Percentiles rank a stretch among this genome's conserved stretches.
Evolutionary conservation across 2,329 filamentous ascomycete genomes (phyloP).

Genomic region (Aspergillus intermedius): DNA sequence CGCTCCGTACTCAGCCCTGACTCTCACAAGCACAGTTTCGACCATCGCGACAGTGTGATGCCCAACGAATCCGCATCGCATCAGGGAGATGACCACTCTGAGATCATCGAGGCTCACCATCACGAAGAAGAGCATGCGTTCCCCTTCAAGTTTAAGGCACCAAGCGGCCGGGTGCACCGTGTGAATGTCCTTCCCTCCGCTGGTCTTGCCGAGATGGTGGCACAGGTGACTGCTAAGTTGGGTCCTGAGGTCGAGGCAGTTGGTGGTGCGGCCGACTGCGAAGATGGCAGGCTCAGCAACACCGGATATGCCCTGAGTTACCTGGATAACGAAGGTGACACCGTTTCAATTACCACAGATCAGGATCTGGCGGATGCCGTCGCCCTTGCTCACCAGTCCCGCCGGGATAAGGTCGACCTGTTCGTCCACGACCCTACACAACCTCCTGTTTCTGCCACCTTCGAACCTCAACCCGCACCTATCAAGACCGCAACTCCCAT

Average conservation of each 20-base stretch:
- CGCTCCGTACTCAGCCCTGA: slow-evolving; percentile 81
- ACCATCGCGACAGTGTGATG: slow-evolving; percentile 75
- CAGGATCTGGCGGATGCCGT: slow-evolving; percentile 89
- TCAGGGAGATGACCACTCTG: slow-evolving; percentile 70
- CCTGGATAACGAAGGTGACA: slow-evolving; percentile 92
- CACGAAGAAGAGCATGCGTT: slow-evolving; percentile 67
- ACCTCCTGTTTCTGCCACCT: slow-evolving; percentile 64
- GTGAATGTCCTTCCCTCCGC: slow-evolving; percentile 75
- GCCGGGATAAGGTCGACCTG: slow-evolving; percentile 88
- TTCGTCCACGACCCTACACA: slow-evolving; percentile 93
- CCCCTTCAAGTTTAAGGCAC: slow-evolving; percentile 98
- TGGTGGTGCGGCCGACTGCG: slow-evolving; percentile 70
- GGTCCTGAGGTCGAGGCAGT: slow-evolving; percentile 75
- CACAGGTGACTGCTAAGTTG: slow-evolving; percentile 73
- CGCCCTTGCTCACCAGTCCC: slow-evolving; percentile 67
- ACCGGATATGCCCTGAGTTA: slow-evolving; percentile 90
- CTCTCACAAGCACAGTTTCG: slow-evolving; percentile 53
- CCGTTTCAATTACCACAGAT: slow-evolving; percentile 93
- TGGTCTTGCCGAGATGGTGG: slow-evolving; percentile 72
- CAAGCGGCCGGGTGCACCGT: slow-evolving; percentile 86
- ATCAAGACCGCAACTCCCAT: slow-evolving; percentile 48
- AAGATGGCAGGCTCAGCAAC: slow-evolving; percentile 69
- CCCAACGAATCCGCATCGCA: slow-evolving; percentile 95
- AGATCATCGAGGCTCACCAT: slow-evolving; percentile 52
- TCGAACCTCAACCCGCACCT: slow-evolving; percentile 52